Base-by-base conservation (phyloP, 1,284 basidiomycete species). In the Ceratobasidium sp. region DNA sequence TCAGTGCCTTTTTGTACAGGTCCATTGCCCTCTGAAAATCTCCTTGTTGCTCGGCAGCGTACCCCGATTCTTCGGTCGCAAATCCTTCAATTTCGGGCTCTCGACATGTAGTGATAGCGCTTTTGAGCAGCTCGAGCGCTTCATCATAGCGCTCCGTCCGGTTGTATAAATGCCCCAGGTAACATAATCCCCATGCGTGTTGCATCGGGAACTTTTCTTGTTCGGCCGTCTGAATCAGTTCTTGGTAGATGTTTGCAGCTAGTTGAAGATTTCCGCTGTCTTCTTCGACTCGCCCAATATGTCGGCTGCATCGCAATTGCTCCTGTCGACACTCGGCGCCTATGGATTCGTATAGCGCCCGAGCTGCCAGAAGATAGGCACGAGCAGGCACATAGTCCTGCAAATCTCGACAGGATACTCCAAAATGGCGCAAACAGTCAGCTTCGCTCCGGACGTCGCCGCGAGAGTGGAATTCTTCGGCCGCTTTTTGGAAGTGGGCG, bases 1-100 rank as follows among this genome's bases (percentile, higher is more conserved):
- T 20, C 26, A 77, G 46, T 20, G 73, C 73, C 73, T 23, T 58
- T 44, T 67, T 20, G 40, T 77, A 77, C 5, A 49, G 44, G 2
- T 18, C 42, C 64, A 77, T 55, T 13, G 73, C 73, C 9, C 20
- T n/a, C 20, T 46, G 40, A 4, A 28, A 23, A 9, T 67, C n/a
- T 60, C 64, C 63, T 33, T 67, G 63, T 6, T 40, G 42, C 60
- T 77, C 73, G 3, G 53, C 51, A 13, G 73, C 33, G 20, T 77
- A 67, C n/a, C 73, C 73, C 3, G 39, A 67, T 9, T 77, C 73
- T 42, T 77, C 73, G 2, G 28, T 77, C 58, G 73, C 73, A 49
- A 67, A 77, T 10, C 60, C 73, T 51, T 77, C 63, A 13, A 77
- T 56, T 40, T 77, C 73, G 15, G 33, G 33, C 12, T 26, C 51